Evolutionary conservation across 1,284 basidiomycete species (phyloP).

Genomic region (Trichosporon faecale): DNA sequence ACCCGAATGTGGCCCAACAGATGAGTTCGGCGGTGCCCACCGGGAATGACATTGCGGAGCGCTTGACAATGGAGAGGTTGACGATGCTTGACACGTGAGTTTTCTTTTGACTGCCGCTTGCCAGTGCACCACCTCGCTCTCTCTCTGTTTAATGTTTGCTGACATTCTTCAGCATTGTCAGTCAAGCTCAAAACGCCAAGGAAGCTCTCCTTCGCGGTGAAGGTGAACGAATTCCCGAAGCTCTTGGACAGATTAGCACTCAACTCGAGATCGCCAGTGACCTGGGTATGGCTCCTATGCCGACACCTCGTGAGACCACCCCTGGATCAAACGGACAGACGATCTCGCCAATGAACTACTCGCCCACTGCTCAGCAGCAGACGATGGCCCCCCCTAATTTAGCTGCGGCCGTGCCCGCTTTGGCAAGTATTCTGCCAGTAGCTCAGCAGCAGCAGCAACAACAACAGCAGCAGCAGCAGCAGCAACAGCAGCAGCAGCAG

Average conservation of each 20-base stretch:
- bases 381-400: not conserved
- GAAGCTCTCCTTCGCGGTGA: slow-evolving; percentile 42
- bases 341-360: slow-evolving; percentile 35
- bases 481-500: not conserved
- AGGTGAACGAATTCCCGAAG: slow-evolving; percentile 38
- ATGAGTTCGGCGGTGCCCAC: slow-evolving; percentile 4
- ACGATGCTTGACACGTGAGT: slow-evolving; percentile 45
- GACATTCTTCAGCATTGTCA: slow-evolving; percentile 38
- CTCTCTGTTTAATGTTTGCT: slow-evolving; percentile 7
- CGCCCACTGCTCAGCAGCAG: slow-evolving; percentile 25
- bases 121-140: no score
- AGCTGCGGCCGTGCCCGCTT: not conserved
- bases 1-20: not conserved
- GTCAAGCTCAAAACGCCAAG: slow-evolving; percentile 40
- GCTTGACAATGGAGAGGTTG: slow-evolving; percentile 26
- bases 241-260: slow-evolving; percentile 39
- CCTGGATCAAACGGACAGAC: slow-evolving; percentile 28
- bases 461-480: not conserved
- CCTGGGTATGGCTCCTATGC: slow-evolving; percentile 38
- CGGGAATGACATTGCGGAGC: slow-evolving; percentile 20
- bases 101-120: not conserved
- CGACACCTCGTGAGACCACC: slow-evolving; percentile 35
- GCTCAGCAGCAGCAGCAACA: slow-evolving; percentile 2
- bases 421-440: not conserved
- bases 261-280: slow-evolving; percentile 46